Evolutionary conservation across 345 rosid species (phyloP).

Genomic region (Acer negundo): DNA sequence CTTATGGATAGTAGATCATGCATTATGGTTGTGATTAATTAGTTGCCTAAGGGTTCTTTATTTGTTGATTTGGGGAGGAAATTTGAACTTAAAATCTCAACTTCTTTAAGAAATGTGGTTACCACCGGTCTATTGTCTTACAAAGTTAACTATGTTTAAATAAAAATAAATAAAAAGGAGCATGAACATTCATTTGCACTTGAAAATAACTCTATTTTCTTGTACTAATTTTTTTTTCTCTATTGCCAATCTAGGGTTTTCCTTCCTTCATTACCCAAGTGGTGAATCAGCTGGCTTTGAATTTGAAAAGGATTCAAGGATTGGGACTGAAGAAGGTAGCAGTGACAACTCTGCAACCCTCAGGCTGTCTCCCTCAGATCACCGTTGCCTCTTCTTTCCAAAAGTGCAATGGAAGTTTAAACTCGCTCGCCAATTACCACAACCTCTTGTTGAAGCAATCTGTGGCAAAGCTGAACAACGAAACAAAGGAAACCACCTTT

Average conservation of each 20-base stretch:
- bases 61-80: too few species aligned
- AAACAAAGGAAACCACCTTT: slow-evolving; percentile 34
- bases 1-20: too few species aligned
- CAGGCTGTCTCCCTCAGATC: slow-evolving; percentile 71
- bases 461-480: slow-evolving; percentile 44
- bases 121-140: too few species aligned
- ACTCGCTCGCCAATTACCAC: slow-evolving; percentile 47
- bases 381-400: slow-evolving; percentile 37
- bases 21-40: too few species aligned
- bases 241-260: slow-evolving; percentile 40
- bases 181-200: too few species aligned
- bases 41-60: too few species aligned
- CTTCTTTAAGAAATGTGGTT: too few species aligned
- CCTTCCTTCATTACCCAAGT: slow-evolving; percentile 40
- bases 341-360: slow-evolving; percentile 53
- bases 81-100: too few species aligned
- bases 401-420: slow-evolving; percentile 45
- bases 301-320: slow-evolving; percentile 49
- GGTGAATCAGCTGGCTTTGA: slow-evolving; percentile 48
- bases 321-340: slow-evolving; percentile 64
- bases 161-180: too few species aligned
- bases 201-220: background rate
- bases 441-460: slow-evolving; percentile 50
- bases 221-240: background rate
- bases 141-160: too few species aligned